Evolutionary conservation across 352 stramenopile genomes (phyloP).

Genomic region (Phytophthora fragariaefolia): DNA sequence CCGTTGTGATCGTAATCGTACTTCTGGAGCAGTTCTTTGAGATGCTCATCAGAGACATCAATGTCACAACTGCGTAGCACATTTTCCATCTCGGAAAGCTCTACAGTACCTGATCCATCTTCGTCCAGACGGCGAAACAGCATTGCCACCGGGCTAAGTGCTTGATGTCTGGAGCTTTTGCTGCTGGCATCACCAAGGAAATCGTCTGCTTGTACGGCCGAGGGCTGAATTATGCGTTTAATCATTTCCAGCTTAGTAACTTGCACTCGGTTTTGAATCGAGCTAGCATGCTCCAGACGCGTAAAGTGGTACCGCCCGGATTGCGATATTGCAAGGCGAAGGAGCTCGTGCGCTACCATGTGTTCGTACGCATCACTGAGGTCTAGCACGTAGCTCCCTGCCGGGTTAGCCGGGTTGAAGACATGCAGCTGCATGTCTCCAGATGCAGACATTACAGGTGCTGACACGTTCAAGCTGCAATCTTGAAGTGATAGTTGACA

Average conservation of each 20-base stretch:
- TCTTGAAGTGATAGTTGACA: constrained; percentile 65
- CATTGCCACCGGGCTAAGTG: constrained; percentile 32
- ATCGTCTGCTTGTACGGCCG: neutral
- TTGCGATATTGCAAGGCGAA: constrained; percentile 67
- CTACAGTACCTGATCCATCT: constrained; percentile 53
- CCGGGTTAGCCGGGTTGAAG: constrained; percentile 69
- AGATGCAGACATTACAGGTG: constrained; percentile 24
- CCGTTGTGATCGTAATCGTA: constrained; percentile 66
- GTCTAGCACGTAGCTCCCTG: constrained; percentile 62
- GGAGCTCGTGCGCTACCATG: constrained; percentile 74
- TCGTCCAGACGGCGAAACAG: constrained; percentile 60
- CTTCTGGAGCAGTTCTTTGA: constrained; percentile 45
- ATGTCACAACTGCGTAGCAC: constrained; percentile 48
- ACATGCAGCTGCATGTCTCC: constrained; percentile 41
- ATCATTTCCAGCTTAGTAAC: constrained; percentile 31
- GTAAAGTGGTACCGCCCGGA: constrained; percentile 51
- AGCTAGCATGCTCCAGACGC: constrained; percentile 52
- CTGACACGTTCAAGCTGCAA: constrained; percentile 46
- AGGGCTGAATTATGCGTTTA: constrained; percentile 17
- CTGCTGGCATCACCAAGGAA: neutral
- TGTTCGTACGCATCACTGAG: constrained; percentile 77
- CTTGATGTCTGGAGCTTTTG: neutral
- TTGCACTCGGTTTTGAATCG: constrained; percentile 2
- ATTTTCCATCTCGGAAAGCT: constrained; percentile 45
- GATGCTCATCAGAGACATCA: constrained; percentile 39